A percentile compares a stretch with the other conserved stretches of the same genome.
Conservation (phyloP, 345 rosid genomes). For the Hibiscus syriacus region DNA sequence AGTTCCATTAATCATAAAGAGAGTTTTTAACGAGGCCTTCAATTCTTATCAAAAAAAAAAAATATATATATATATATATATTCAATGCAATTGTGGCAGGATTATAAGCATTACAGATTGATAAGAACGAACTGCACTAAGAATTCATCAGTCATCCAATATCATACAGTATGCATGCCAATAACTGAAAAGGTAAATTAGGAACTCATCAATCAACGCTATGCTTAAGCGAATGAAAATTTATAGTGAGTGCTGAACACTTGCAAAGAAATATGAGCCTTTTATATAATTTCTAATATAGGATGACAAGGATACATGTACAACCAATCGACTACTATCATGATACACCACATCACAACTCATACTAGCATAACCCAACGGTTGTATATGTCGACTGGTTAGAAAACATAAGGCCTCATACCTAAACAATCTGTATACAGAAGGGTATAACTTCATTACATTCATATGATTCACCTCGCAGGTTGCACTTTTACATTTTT, state of each 20-base stretch:
- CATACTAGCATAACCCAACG: not conserved
- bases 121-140: too few relatives aligned
- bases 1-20: too few relatives aligned
- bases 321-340: not conserved
- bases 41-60: too few relatives aligned
- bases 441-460: not conserved
- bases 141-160: too few relatives aligned
- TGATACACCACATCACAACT: not conserved
- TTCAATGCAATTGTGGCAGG: too few relatives aligned
- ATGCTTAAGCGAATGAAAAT: too few relatives aligned
- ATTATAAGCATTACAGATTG: too few relatives aligned
- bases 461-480: slow-evolving; percentile 15
- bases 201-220: too few relatives aligned
- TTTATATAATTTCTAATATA: not conserved
- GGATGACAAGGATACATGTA: not conserved
- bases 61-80: too few relatives aligned
- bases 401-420: not conserved
- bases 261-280: not conserved
- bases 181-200: too few relatives aligned
- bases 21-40: too few relatives aligned
- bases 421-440: not conserved
- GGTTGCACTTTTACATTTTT: slow-evolving; percentile 24
- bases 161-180: too few relatives aligned
- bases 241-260: not conserved
- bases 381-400: not conserved